Conservation (phyloP, 352 stramenopile species). For the Phytophthora macrochlamydospora region DNA sequence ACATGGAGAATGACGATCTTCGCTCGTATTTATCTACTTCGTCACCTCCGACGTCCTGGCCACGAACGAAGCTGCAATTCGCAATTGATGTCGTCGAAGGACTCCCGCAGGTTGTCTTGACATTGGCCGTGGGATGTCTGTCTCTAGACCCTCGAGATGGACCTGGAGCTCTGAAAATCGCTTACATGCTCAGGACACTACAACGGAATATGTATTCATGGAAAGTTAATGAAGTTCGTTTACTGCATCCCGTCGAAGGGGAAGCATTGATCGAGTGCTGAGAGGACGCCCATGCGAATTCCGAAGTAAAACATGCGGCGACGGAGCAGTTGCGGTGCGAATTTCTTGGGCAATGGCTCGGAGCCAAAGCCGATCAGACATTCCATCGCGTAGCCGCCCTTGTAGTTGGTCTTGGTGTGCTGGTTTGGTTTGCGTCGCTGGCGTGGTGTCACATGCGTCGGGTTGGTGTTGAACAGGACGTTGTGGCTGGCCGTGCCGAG, state of each 20-base stretch:
- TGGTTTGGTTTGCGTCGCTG: conserved; percentile 32
- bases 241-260: conserved; percentile 32
- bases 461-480: conserved; percentile 50
- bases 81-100: conserved; percentile 53
- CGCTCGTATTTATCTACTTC: conserved; percentile 15
- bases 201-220: conserved; percentile 1
- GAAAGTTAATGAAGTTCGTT: background rate
- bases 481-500: conserved; percentile 27
- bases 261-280: conserved; percentile 38
- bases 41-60: conserved; percentile 13
- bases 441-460: conserved; percentile 52
- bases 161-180: conserved; percentile 22
- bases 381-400: conserved; percentile 34
- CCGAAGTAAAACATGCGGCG: conserved; percentile 51
- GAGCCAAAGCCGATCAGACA: conserved; percentile 57
- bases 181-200: conserved; percentile 15
- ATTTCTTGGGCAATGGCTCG: conserved; percentile 37
- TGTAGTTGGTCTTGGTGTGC: conserved; percentile 25
- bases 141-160: conserved; percentile 23
- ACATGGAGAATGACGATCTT: conserved; percentile 31
- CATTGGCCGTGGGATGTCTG: conserved; percentile 35
- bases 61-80: conserved; percentile 35
- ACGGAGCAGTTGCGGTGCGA: conserved; percentile 36
- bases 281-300: conserved; percentile 32
- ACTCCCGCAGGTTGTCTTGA: conserved; percentile 22